phyloP scores from a whole-genome alignment of 208 protist genomes.

The Leishmania tarentolae region DNA sequence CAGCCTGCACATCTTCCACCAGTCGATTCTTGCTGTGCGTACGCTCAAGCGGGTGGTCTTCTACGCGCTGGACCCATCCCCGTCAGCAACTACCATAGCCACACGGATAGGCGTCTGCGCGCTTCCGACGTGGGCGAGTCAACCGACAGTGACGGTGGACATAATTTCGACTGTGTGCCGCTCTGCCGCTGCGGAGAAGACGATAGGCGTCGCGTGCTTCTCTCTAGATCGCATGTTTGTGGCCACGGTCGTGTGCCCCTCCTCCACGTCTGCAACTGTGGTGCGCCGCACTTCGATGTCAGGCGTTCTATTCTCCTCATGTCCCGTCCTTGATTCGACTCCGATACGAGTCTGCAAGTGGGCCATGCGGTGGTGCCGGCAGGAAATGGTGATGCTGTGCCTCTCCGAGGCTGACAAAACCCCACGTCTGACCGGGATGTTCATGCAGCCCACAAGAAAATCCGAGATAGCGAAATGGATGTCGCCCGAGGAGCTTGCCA shows the following conservation, averaged over 20 bases:
- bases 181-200: conserved; percentile 9
- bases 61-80: conserved; percentile 44
- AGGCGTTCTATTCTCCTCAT: conserved; percentile 29
- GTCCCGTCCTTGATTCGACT: not conserved
- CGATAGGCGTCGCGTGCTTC: conserved; percentile 23
- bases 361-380: conserved; percentile 37
- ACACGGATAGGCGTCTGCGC: conserved; percentile 18
- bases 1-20: conserved; percentile 40
- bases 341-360: conserved; percentile 14
- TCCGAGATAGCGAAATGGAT: conserved; percentile 12
- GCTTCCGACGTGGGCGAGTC: conserved; percentile 14
- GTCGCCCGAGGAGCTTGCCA: not conserved
- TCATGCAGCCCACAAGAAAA: conserved; percentile 18
- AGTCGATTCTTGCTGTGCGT: conserved; percentile 40
- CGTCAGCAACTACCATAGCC: conserved; percentile 4
- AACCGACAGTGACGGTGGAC: conserved; percentile 2
- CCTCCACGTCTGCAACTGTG: conserved; percentile 17
- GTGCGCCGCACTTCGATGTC: conserved; percentile 22
- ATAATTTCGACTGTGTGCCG: conserved; percentile 15
- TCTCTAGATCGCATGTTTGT: conserved; percentile 13
- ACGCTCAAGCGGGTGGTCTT: conserved; percentile 33
- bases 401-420: not conserved
- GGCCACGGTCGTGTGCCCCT: conserved; percentile 16
- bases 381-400: conserved; percentile 39
- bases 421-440: conserved; percentile 13